Base-by-base conservation (phyloP, 805 yeast species). In the Saccharomycopsis javanensis region DNA sequence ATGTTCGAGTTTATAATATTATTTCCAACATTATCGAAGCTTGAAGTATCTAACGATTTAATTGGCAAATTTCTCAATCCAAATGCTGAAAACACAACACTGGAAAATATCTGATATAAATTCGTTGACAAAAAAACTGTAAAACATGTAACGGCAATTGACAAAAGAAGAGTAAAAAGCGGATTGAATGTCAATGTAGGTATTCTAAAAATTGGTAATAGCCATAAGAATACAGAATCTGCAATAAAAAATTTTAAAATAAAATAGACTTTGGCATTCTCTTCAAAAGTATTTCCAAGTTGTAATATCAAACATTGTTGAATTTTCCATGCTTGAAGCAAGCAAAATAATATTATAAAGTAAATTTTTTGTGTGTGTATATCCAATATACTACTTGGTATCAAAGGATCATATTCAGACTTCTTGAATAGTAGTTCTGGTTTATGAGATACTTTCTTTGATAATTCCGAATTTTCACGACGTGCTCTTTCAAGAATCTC, bases 281-380 rank as follows among this genome's bases (percentile, higher is more conserved):
- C 59, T 6, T 31, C 16, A 4, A 50, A 27, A 6, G 34, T 48
- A 23, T 16, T 30, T 13, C 37, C 38, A 30, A 31, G 75, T 63
- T 83, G 82, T 57, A 87, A 70, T 23, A 81, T 67, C 34, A 83
- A 70, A 46, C 87, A 69, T 66, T 88, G 96, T 63, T 86, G 87
- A 0, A 88, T 57, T 67, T 94, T 92, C 80, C 86, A 86, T n/a
- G 88, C 80, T 69, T 91, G 97, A n/a, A 92, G 75, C 34, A 86
- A 74, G 1, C 79, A 72, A 66, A 89, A 88, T 10, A 87, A 60
- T 1, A 88, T 79, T n/a, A 83, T 68, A 2, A 82, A 76, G 56
- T 88, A 77, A 35, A 82, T 69, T 60, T 96, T 74, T 68, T 92
- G 99, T 13, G 87, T 80, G 1, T 88, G 88, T 5, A 80, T 79